Evolutionary conservation across 1,284 basidiomycete genomes (phyloP).

Genomic region (Tylopilus sp.): DNA sequence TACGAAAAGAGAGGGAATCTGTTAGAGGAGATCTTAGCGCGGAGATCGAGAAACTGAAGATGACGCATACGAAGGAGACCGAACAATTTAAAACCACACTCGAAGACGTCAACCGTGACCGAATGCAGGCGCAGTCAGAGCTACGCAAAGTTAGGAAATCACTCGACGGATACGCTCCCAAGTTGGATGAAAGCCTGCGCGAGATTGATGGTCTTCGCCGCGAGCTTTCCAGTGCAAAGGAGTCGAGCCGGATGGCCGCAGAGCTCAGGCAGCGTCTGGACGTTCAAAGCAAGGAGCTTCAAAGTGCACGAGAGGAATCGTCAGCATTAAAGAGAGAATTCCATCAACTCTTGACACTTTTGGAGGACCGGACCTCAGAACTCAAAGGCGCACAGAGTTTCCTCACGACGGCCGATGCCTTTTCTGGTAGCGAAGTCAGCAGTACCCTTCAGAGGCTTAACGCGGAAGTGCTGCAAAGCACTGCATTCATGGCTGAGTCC

Average conservation of each 20-base stretch:
- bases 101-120: constrained; percentile 26
- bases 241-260: constrained; percentile 1
- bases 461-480: constrained; percentile 35
- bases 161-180: constrained; percentile 19
- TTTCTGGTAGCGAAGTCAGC: constrained; percentile 34
- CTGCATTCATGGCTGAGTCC: constrained; percentile 36
- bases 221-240: constrained; percentile 19
- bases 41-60: constrained; percentile 28
- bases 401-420: constrained; percentile 31
- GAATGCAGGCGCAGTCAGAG: constrained; percentile 21
- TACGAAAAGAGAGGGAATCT: constrained; percentile 27
- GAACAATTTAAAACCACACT: constrained; percentile 20
- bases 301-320: constrained; percentile 28
- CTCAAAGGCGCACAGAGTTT: constrained; percentile 38
- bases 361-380: constrained; percentile 34
- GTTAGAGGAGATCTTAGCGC: constrained; percentile 9
- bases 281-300: constrained; percentile 20
- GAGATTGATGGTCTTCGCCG: constrained; percentile 20
- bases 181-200: constrained; percentile 18
- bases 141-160: constrained; percentile 20
- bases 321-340: constrained; percentile 32
- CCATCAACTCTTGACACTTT: constrained; percentile 22
- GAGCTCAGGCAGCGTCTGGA: constrained; percentile 25
- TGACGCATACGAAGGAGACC: constrained; percentile 16
- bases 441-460: constrained; percentile 34